Conservation (phyloP, 768 basidiomycete species). For the Trametes cinnabarina region DNA sequence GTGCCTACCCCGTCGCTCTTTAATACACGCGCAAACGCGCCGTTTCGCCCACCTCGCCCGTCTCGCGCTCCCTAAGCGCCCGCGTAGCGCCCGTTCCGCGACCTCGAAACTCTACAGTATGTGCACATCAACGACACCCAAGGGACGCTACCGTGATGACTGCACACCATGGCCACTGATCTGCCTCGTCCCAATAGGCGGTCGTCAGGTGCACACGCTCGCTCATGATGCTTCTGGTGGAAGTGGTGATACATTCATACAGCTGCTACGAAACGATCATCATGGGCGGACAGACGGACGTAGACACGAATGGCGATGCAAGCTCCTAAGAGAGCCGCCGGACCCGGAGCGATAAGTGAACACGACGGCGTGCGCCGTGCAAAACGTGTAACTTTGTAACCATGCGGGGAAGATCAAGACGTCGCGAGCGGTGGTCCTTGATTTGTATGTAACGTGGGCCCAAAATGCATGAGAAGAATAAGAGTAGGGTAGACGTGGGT, state of each 20-base stretch:
- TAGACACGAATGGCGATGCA: not conserved
- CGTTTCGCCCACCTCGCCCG: too few species aligned
- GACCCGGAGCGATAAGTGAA: not conserved
- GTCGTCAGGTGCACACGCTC: not conserved
- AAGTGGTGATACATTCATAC: conserved; percentile 11
- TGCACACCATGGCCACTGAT: not conserved
- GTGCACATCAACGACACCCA: too few species aligned
- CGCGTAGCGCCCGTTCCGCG: too few species aligned
- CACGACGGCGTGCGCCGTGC: not conserved
- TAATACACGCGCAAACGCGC: too few species aligned
- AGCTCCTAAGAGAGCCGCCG: too few species aligned
- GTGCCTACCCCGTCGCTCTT: too few species aligned
- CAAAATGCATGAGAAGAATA: too few species aligned
- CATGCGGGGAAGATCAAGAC: not conserved
- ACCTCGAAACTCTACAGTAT: too few species aligned
- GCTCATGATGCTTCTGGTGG: not conserved
- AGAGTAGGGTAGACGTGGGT: not conserved
- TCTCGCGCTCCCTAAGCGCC: too few species aligned
- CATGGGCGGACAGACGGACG: not conserved
- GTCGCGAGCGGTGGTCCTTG: not conserved
- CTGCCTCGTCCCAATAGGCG: not conserved
- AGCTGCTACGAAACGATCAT: conserved; percentile 5
- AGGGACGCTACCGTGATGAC: too few species aligned
- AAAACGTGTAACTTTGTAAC: not conserved
- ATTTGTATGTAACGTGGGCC: not conserved